phyloP scores from a whole-genome alignment of 805 yeast species.

The Lachancea kluyveri region DNA sequence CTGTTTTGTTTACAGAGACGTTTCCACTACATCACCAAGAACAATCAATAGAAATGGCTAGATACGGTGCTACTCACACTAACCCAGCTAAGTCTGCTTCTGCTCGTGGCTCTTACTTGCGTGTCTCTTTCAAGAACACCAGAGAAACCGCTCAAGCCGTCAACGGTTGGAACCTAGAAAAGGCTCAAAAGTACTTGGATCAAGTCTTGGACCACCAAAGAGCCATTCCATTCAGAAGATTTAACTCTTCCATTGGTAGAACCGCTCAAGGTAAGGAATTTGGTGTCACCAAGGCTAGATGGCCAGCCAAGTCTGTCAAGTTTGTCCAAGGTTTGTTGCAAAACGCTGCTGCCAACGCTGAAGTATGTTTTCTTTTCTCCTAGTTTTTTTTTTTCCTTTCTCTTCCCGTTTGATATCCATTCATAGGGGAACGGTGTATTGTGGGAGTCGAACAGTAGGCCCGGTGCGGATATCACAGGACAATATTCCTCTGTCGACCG shows the following conservation, averaged over 20 bases:
- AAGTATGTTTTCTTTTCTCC: slow-evolving; percentile 54
- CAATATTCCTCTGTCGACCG: too few relatives aligned
- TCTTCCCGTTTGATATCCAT: too few relatives aligned
- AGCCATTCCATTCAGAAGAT: slow-evolving; percentile 99
- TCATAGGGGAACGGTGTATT: too few relatives aligned
- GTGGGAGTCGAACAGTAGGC: too few relatives aligned
- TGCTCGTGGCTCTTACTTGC: slow-evolving; percentile 98
- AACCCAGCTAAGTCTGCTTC: slow-evolving; percentile 99
- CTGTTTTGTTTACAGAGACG: slow-evolving; percentile 2
- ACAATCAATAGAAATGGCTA: slow-evolving; percentile 62
- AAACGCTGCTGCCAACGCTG: slow-evolving; percentile 99
- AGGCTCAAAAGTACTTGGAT: slow-evolving; percentile 91
- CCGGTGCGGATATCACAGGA: too few relatives aligned
- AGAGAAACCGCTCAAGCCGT: slow-evolving; percentile 99
- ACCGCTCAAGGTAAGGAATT: slow-evolving; percentile 99
- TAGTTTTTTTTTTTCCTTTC: too few relatives aligned
- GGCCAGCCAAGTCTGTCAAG: slow-evolving; percentile 99
- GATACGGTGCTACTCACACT: slow-evolving; percentile 98
- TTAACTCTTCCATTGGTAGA: slow-evolving; percentile 94
- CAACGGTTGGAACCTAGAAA: slow-evolving; percentile 95
- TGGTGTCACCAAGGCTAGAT: slow-evolving; percentile 99
- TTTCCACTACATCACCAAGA: slow-evolving; percentile 13
- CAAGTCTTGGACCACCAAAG: slow-evolving; percentile 97
- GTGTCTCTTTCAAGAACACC: slow-evolving; percentile 99
- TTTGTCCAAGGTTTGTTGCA: slow-evolving; percentile 89